Evolutionary conservation across 192 early-diverging fungal species (phyloP), one percentile per base, ranked within the genome.

Genomic region (Phlyctochytrium arcticum): DNA sequence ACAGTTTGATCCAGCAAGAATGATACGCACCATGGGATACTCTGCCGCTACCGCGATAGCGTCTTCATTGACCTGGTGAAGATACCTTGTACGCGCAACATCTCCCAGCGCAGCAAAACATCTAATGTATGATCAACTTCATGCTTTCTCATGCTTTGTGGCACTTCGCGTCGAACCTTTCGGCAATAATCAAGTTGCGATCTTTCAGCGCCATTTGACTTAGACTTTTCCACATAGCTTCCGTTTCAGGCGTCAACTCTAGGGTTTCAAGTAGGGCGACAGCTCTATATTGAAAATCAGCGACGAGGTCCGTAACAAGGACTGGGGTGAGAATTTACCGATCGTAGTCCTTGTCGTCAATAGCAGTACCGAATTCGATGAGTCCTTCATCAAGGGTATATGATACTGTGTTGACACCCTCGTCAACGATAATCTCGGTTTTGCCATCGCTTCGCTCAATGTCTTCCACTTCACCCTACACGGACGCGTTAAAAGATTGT

Each of bases 151-250:
- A 6, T 17, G 23, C 53, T 64, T 8, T 26, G 60, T 34, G 2
- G 27, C 55, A 54, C 39, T 42, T 9, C 39, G 9, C 39, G 9
- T 42, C 55, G 15, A 53, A 78, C 72, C 77, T 70, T 57, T 87
- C 81, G 6, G 81, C 85, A 42, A 87, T 76, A 10, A 65, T n/a
- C 35, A 87, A 57, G 30, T 82, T 77, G 36, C 73, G 66, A 54
- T 87, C 78, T 55, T 84, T 71, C 10, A 87, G 54, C 2, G 85
- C 81, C 37, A 80, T 75, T 15, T 62, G 34, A 48, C 76, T 74
- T 8, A 87, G 64, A 8, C 75, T 75, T 67, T 83, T 83, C 85
- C 85, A 87, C 85, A 87, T 87, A 8, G 83, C 85, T 60, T 84
- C 80, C 1, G 82, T 86, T 59, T 87, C 85, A 2, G 79, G 68